A percentile compares a stretch with the other conserved stretches of the same genome.
Evolutionary conservation across 495 filamentous ascomycete genomes (phyloP).

Genomic region (Astrothelium macrocarpum): DNA sequence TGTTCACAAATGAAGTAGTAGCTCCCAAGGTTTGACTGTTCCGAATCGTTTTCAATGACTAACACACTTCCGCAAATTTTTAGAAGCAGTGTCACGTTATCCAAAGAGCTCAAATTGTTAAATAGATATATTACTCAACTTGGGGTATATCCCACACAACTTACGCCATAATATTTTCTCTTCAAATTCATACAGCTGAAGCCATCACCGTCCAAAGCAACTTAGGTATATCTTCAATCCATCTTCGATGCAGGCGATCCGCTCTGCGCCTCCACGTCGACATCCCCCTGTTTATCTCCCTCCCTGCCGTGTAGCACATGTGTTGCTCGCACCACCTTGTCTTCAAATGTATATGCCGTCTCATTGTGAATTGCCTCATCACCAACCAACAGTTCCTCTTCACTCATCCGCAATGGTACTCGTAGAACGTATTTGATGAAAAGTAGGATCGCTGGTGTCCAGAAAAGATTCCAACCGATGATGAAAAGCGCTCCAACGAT

Average conservation of each 20-base stretch:
- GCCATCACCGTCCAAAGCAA: background rate
- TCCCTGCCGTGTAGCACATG: background rate
- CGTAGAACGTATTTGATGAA: constrained; percentile 48
- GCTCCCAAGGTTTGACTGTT: too few relatives aligned
- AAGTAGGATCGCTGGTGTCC: constrained; percentile 43
- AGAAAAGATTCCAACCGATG: constrained; percentile 47
- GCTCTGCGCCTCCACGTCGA: background rate
- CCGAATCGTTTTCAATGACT: too few relatives aligned
- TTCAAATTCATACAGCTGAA: background rate
- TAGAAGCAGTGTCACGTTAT: too few relatives aligned
- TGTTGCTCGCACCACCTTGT: constrained; percentile 9
- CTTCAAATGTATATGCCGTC: constrained; percentile 35
- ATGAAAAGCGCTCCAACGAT: constrained; percentile 47
- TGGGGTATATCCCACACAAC: background rate
- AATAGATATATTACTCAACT: background rate
- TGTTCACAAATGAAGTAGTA: too few relatives aligned
- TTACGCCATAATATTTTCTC: background rate
- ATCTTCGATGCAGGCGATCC: background rate
- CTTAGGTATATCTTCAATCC: background rate
- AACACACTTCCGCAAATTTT: too few relatives aligned
- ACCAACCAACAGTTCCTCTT: constrained; percentile 39
- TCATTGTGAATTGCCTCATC: constrained; percentile 47
- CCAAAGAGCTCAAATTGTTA: too few relatives aligned
- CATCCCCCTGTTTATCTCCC: background rate
- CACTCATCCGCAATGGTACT: constrained; percentile 41